Evolutionary conservation across 495 filamentous ascomycete species (phyloP).

Genomic region (Aspergillus coremiiformis): DNA sequence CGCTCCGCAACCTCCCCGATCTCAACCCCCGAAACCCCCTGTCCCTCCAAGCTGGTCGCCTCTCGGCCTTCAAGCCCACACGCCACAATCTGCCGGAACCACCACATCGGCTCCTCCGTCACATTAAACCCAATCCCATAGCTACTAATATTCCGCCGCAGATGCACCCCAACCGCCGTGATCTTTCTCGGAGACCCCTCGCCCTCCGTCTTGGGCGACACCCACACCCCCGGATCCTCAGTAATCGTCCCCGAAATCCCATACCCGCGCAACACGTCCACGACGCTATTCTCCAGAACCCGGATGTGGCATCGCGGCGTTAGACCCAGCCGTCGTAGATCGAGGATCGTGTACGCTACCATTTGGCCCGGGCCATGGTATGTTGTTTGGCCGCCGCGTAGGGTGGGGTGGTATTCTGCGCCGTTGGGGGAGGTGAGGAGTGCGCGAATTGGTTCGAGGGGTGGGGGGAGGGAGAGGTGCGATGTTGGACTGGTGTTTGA

Average conservation of each 20-base stretch:
- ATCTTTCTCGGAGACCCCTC: constrained; percentile 55
- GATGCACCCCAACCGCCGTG: constrained; percentile 80
- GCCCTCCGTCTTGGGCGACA: constrained; percentile 14
- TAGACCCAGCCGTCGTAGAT: constrained; percentile 52
- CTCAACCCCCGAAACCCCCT: constrained; percentile 24
- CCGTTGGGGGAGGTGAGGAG: constrained; percentile 31
- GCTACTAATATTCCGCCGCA: constrained; percentile 74
- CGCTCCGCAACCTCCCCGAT: constrained; percentile 28
- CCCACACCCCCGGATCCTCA: constrained; percentile 84
- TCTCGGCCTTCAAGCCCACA: constrained; percentile 77
- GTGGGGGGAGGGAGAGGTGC: constrained; percentile 33
- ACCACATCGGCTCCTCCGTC: constrained; percentile 56
- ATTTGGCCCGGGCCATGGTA: constrained; percentile 94
- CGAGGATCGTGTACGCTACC: constrained; percentile 81
- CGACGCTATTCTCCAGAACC: constrained; percentile 67
- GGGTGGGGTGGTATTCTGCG: constrained; percentile 60
- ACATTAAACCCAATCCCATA: constrained; percentile 86
- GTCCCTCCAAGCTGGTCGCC: constrained; percentile 59
- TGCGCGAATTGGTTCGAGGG: constrained; percentile 30
- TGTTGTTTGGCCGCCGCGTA: constrained; percentile 83
- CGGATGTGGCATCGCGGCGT: constrained; percentile 61
- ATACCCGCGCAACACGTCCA: constrained; percentile 48
- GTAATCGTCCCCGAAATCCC: constrained; percentile 55
- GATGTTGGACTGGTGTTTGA: constrained; percentile 36
- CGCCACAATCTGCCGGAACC: constrained; percentile 68